Base-by-base conservation (phyloP, 352 stramenopile species). In the Saprolegnia parasitica region DNA sequence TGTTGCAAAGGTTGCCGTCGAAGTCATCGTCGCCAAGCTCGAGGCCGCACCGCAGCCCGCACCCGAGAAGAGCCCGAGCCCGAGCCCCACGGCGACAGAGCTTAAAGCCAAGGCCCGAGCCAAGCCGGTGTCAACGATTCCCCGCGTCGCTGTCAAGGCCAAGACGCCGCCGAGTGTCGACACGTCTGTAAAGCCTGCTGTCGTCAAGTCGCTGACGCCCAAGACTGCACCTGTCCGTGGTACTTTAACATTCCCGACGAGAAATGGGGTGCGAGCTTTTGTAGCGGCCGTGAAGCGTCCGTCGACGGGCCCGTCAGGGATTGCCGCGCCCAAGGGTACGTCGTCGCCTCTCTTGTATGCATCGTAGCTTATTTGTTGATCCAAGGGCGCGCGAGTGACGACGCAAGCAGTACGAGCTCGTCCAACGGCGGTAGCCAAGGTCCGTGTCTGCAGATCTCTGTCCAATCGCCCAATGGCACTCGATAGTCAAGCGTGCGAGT, bases 21-120 rank as follows among this genome's bases (percentile, higher is more conserved):
- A 46, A 20, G 63, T 8, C 4, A 61, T 60, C 54, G n/a, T 70
- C 20, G 42, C 63, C 21, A 70, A 70, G 46, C 47, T 70, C 20
- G 62, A 58, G 10, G 40, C 21, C 8, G 20, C 62, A 15, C 49
- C n/a, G 1, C 56, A 46, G 11, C 56, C 58, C 26, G 24, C 58
- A 24, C 26, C 35, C 10, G 58, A 66, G 21, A 50, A 54, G 35
- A 52, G 26, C 58, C 35, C 58, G 6, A 52, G 26, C 16, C 8
- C 18, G 6, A 23, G 16, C 24, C 58, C 26, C 21, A 66, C 32
- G 50, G 35, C 52, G 13, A 60, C 52, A 9, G 20, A 60, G 52
- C 24, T 40, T 4, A 60, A 60, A 9, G n/a, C n/a, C 13, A 60
- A 60, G 35, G 24, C 52, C 24, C n/a, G n/a, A 55, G n/a, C 47